Conservation (phyloP, 1,284 basidiomycete species). For the Puccinia horiana region DNA sequence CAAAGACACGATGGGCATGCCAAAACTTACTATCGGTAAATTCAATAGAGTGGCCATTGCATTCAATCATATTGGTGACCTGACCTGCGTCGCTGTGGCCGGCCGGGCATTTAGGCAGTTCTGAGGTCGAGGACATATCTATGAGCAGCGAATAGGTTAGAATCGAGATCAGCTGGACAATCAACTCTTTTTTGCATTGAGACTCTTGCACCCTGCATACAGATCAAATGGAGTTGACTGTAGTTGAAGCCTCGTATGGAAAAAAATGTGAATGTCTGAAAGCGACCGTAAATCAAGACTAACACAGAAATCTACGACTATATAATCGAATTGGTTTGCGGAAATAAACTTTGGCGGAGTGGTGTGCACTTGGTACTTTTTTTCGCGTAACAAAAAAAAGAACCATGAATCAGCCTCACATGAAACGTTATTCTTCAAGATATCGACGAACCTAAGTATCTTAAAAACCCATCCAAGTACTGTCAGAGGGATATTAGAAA, state of each 20-base stretch:
- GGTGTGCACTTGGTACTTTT: not conserved
- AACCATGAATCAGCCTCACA: no score
- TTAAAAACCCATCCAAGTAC: not conserved
- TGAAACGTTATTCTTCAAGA: no score
- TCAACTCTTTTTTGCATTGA: no score
- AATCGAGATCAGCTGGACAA: not conserved
- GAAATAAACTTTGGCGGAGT: not conserved
- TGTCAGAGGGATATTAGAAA: not conserved
- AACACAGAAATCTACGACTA: not conserved
- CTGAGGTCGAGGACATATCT: not conserved
- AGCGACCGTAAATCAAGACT: not conserved
- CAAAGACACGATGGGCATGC: not conserved
- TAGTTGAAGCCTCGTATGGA: no score
- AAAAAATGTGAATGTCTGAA: no score
- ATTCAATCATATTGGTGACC: slow-evolving; percentile 15
- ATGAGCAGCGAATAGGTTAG: not conserved
- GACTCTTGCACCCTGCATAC: no score
- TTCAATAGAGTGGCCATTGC: slow-evolving; percentile 7
- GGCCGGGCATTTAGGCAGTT: not conserved
- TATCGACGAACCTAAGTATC: not conserved
- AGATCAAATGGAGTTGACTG: no score
- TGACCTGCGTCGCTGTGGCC: not conserved
- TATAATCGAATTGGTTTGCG: not conserved
- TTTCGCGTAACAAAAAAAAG: not conserved
- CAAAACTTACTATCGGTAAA: slow-evolving; percentile 13